phyloP scores from a whole-genome alignment of 805 yeast genomes.

The Suhomyces tanzawaensis region DNA sequence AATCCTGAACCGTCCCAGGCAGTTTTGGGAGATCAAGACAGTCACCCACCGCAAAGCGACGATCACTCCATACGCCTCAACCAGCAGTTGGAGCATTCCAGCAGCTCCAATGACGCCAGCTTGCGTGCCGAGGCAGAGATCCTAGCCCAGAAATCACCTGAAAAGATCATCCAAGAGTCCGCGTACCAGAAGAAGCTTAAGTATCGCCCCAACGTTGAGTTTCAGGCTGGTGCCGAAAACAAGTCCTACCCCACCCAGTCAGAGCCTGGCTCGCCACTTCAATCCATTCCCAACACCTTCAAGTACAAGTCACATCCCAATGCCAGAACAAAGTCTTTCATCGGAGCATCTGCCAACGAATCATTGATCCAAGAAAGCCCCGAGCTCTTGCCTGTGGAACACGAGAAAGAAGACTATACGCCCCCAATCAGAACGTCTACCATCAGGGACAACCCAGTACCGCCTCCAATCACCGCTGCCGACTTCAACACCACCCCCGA shows the following conservation, averaged over 20 bases:
- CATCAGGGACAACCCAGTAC: constrained; percentile 8
- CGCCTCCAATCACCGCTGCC: background rate
- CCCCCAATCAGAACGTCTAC: constrained; percentile 27
- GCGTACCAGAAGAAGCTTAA: constrained; percentile 32
- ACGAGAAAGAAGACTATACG: constrained; percentile 6
- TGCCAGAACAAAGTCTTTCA: constrained; percentile 37
- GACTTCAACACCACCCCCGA: constrained; percentile 29
- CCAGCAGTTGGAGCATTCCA: background rate
- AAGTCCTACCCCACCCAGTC: constrained; percentile 10
- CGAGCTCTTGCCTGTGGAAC: background rate
- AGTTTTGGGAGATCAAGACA: background rate
- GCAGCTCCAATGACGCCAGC: background rate
- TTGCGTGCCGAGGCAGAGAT: background rate
- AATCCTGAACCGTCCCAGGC: background rate
- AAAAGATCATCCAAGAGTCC: constrained; percentile 6
- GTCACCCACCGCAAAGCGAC: background rate
- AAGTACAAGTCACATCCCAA: constrained; percentile 45
- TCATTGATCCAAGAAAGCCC: background rate
- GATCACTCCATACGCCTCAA: background rate
- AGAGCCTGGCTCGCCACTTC: constrained; percentile 13
- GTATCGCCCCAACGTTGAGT: constrained; percentile 33
- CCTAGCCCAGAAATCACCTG: constrained; percentile 4
- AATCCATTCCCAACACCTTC: constrained; percentile 44
- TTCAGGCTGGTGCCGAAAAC: constrained; percentile 21
- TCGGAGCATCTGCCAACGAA: constrained; percentile 16